These are phyloP conservation scores for Trichoderma reesei DNA, from an alignment of 495 filamentous ascomycete species.

Conservation along the genomic window DNA sequence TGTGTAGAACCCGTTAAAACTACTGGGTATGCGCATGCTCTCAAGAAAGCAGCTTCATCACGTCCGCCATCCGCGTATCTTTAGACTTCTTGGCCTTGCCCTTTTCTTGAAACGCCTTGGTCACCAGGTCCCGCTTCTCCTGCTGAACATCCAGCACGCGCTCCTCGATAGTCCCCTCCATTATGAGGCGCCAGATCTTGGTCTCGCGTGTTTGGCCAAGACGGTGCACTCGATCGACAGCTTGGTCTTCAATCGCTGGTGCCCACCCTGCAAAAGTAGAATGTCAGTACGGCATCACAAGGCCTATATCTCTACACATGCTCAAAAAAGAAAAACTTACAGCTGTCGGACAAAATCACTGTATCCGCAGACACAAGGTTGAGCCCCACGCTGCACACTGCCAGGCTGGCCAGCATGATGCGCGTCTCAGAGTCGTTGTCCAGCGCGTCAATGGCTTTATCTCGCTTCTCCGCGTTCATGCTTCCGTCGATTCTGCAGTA, in stretches of 20 bases:
- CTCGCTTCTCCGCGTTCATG: constrained; percentile 58
- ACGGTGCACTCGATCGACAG: constrained; percentile 81
- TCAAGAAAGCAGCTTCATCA: constrained; percentile 29
- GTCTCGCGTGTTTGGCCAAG: constrained; percentile 73
- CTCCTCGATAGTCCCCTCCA: constrained; percentile 82
- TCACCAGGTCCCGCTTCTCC: constrained; percentile 71
- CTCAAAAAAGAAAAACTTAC: constrained; percentile 18
- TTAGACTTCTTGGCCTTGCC: constrained; percentile 31
- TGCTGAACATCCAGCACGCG: constrained; percentile 71
- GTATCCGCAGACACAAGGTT: constrained; percentile 86
- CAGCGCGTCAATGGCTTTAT: constrained; percentile 57
- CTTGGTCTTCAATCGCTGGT: constrained; percentile 88
- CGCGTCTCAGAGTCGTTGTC: constrained; percentile 58
- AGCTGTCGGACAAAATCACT: constrained; percentile 73
- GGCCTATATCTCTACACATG: background rate
- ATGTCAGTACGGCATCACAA: constrained; percentile 11
- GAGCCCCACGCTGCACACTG: constrained; percentile 77
- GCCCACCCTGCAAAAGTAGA: constrained; percentile 58
- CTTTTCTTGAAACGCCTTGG: constrained; percentile 63
- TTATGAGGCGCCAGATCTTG: constrained; percentile 71
- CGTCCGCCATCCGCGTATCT: constrained; percentile 32
- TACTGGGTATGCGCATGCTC: background rate
- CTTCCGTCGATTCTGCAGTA: constrained; percentile 77
- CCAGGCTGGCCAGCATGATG: constrained; percentile 74
- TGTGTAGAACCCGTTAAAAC: too few relatives aligned